Evolutionary conservation across 495 filamentous ascomycete species (phyloP), one percentile per base, ranked within the genome.

Genomic region (Tetracladium setigerum): DNA sequence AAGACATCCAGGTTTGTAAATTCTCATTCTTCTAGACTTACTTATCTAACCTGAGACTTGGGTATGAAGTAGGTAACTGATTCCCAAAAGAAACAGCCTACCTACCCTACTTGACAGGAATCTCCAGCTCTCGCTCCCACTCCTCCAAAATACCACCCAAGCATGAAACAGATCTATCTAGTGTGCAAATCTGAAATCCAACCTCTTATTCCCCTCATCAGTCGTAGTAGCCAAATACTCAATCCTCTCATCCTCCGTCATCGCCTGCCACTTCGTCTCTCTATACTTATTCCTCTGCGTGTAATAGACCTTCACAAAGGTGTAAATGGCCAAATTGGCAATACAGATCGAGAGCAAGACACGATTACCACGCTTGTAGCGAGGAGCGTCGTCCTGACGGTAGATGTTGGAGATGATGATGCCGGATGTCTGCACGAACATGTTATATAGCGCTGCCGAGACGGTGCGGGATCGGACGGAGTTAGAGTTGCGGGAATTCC

Each of bases 401-500:
- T 79, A 81, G 39, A 80, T 65, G 5, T 74, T 68, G 24, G 79
- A 77, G 5, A 74, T 75, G 4, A 72, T 62, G 32, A 66, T 62
- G 39, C 79, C 79, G 7, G 74, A 75, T 8, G 70, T 67, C 73
- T 78, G 78, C 31, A 81, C 77, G 63, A 38, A 78, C 61, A 13
- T 87, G 65, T 88, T 89, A 61, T 90, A 34, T 2, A 46, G 8
- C 18, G 22, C 37, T 30, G 39, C 7, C 3, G 30, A 47, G 33
- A 22, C 45, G 15, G 31, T 54, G 40, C 38, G 27, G 34, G 39
- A 42, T 16, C 37, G 33, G 10, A 65, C 70, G 45, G 62, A 72
- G 68, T 49, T 53, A 8, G 74, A 71, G 68, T 76, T 76, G 31
- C 71, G 62, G 6, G 75, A 53, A 27, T 70, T 75, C 41, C 73